A percentile compares a stretch with the other conserved stretches of the same genome.
Evolutionary conservation across 495 filamentous ascomycete genomes (phyloP).

Genomic region (Neurospora sp.): DNA sequence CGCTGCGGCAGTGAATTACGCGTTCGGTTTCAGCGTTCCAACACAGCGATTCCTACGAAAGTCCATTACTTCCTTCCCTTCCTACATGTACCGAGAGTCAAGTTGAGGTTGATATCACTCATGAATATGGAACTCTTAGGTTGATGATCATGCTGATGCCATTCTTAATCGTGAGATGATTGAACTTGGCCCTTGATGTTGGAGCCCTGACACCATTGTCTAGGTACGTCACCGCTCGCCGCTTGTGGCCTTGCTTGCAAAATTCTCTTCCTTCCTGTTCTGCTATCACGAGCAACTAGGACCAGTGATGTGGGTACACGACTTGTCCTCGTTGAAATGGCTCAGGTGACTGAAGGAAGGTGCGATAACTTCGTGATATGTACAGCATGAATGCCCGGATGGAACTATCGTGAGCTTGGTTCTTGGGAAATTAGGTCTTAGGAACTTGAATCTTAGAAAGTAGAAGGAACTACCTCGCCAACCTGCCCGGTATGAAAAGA

Average conservation of each 20-base stretch:
- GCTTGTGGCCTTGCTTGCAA: background rate
- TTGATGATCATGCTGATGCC: background rate
- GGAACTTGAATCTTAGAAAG: background rate
- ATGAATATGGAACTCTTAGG: background rate
- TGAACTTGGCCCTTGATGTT: background rate
- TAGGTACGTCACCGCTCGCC: background rate
- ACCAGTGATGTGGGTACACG: background rate
- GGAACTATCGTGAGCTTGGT: background rate
- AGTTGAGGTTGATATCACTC: background rate
- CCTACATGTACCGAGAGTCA: background rate
- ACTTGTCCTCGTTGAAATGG: background rate
- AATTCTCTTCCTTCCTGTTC: background rate
- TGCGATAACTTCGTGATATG: background rate
- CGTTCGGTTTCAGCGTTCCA: background rate
- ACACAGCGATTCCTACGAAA: background rate
- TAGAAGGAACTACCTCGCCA: background rate
- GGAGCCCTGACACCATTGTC: background rate
- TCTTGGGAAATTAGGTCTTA: background rate
- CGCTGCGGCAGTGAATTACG: background rate
- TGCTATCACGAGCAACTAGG: background rate
- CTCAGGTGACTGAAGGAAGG: background rate
- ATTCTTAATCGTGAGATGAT: background rate
- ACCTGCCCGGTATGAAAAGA: background rate
- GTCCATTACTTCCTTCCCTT: background rate
- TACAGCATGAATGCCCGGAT: background rate